phyloP scores from a whole-genome alignment of 2,329 filamentous ascomycete species.

The Graphilbum sp. region DNA sequence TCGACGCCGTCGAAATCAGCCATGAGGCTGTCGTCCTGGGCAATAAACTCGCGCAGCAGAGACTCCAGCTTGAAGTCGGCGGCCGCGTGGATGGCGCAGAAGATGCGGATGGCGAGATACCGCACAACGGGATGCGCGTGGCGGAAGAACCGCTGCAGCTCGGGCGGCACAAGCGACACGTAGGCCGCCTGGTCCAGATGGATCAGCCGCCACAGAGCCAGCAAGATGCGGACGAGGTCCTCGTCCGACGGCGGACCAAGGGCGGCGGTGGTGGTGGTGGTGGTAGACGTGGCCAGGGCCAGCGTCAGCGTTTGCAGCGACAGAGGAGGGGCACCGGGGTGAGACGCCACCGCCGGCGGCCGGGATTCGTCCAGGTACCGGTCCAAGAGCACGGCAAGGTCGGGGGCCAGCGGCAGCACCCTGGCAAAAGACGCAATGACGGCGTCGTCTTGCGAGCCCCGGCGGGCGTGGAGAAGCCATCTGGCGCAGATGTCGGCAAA shows the following conservation, averaged over 20 bases:
- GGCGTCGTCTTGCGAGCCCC: constrained; percentile 19
- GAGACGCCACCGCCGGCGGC: too few relatives aligned
- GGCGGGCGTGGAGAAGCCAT: constrained; percentile 44
- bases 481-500: constrained; percentile 71
- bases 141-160: constrained; percentile 52
- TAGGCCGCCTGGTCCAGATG: constrained; percentile 59
- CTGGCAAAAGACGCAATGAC: constrained; percentile 61
- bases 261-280: background rate
- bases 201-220: constrained; percentile 64
- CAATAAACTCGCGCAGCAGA: constrained; percentile 51
- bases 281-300: background rate
- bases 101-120: constrained; percentile 68
- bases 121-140: constrained; percentile 44
- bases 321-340: background rate
- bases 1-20: constrained; percentile 59
- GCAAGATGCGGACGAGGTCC: constrained; percentile 27
- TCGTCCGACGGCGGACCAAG: constrained; percentile 9
- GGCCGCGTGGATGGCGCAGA: constrained; percentile 62
- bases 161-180: constrained; percentile 40
- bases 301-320: background rate
- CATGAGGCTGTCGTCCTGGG: constrained; percentile 39
- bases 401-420: constrained; percentile 66
- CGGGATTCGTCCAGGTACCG: constrained; percentile 17
- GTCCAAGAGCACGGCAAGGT: constrained; percentile 58
- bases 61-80: constrained; percentile 64